Evolutionary conservation across 2,329 filamentous ascomycete species (phyloP).

Genomic region (Corinectria fuckeliana): DNA sequence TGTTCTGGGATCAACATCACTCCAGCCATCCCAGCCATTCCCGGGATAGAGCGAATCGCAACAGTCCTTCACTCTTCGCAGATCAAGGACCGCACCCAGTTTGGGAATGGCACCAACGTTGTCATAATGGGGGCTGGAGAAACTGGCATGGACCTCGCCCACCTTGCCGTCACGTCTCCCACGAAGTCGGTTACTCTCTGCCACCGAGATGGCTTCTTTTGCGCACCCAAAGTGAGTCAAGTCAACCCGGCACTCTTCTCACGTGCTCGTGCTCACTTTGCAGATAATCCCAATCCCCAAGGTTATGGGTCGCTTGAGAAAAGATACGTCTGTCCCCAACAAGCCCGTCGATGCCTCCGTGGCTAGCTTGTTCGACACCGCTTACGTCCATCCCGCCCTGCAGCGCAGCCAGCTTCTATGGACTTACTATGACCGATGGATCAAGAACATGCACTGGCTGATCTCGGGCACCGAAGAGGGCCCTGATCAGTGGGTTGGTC

Average conservation of each 20-base stretch:
- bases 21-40: slow-evolving; percentile 47
- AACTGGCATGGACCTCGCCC: slow-evolving; percentile 53
- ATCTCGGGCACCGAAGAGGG: slow-evolving; percentile 54
- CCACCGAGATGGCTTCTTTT: slow-evolving; percentile 54
- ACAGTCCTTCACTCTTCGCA: slow-evolving; percentile 51
- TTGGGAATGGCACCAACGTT: slow-evolving; percentile 48
- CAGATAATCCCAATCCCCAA: slow-evolving; percentile 39
- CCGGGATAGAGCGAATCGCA: slow-evolving; percentile 47
- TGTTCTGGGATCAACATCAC: slow-evolving; percentile 54
- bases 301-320: slow-evolving; percentile 6
- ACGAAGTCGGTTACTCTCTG: slow-evolving; percentile 52
- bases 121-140: slow-evolving; percentile 54
- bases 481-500: slow-evolving; percentile 56
- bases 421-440: slow-evolving; percentile 54
- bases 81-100: slow-evolving; percentile 50
- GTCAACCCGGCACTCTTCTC: slow-evolving; percentile 21
- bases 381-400: slow-evolving; percentile 55
- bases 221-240: slow-evolving; percentile 50
- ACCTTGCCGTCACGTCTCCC: slow-evolving; percentile 52
- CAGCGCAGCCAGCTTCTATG: slow-evolving; percentile 52
- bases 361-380: slow-evolving; percentile 58
- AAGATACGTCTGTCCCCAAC: slow-evolving; percentile 37
- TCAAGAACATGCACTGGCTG: slow-evolving; percentile 50
- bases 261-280: neutral
- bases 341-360: slow-evolving; percentile 55